Evolutionary conservation across 1,284 basidiomycete species (phyloP).

Genomic region (Psilocybe mexicana): DNA sequence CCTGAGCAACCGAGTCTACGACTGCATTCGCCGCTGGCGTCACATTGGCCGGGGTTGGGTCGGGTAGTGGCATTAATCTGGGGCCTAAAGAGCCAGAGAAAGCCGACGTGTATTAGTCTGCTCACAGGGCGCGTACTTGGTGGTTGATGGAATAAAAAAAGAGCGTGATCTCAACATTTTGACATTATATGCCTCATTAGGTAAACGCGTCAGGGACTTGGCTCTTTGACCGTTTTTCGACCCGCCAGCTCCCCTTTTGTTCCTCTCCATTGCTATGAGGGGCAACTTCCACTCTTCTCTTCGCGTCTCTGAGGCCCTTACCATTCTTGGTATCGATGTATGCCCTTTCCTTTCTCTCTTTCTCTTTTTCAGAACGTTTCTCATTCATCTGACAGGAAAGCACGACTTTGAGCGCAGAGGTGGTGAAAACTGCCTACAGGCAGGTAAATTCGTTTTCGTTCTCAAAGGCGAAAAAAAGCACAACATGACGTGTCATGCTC

Average conservation of each 20-base stretch:
- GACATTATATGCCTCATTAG: conserved; percentile 17
- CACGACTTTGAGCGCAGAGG: conserved; percentile 48
- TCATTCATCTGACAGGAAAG: conserved; percentile 40
- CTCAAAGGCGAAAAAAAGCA: background rate
- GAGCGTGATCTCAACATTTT: conserved; percentile 4
- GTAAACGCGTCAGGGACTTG: conserved; percentile 12
- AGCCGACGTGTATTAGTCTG: background rate
- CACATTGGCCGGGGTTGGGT: conserved; percentile 6
- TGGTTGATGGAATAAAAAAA: background rate
- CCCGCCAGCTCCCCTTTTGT: background rate
- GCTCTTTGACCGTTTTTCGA: background rate
- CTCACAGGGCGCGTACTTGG: background rate
- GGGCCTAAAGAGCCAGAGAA: background rate
- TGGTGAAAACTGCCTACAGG: conserved; percentile 66
- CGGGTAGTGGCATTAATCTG: conserved; percentile 10
- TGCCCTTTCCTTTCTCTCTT: conserved; percentile 6
- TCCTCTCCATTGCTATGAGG: conserved; percentile 15
- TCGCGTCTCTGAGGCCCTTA: conserved; percentile 48
- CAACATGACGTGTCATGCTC: background rate
- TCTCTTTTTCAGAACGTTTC: conserved; percentile 8
- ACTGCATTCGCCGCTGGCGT: conserved; percentile 8
- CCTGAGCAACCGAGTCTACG: background rate
- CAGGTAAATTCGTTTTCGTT: conserved; percentile 41
- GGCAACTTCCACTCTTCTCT: conserved; percentile 2
- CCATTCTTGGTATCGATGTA: conserved; percentile 61